Evolutionary conservation across 1,284 basidiomycete genomes (phyloP).

Genomic region (Austroboletus niveus): DNA sequence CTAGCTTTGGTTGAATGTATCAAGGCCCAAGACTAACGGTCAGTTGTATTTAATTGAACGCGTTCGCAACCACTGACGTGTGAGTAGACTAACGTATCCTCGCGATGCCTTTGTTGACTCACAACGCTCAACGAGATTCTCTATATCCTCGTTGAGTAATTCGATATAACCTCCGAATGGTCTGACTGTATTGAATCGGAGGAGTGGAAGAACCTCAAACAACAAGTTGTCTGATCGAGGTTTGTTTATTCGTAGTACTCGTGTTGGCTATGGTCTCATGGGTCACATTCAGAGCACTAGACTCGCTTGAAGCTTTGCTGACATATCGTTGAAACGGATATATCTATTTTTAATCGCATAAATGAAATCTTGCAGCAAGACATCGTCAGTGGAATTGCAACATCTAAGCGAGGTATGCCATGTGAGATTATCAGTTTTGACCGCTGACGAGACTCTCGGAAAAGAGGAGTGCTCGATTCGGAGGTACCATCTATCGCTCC

Average conservation of each 20-base stretch:
- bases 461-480: constrained; percentile 37
- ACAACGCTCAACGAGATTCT: constrained; percentile 64
- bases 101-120: constrained; percentile 76
- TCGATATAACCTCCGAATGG: constrained; percentile 46
- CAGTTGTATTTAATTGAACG: constrained; percentile 18
- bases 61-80: neutral
- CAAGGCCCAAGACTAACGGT: constrained; percentile 63
- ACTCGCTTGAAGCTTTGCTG: constrained; percentile 54
- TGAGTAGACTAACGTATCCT: constrained; percentile 56
- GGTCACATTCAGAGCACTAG: constrained; percentile 45
- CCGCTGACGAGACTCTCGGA: constrained; percentile 33
- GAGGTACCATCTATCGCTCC: constrained; percentile 44
- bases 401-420: constrained; percentile 50
- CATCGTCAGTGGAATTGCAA: constrained; percentile 39
- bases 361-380: constrained; percentile 49
- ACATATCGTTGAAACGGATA: constrained; percentile 52
- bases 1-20: constrained; percentile 63
- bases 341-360: constrained; percentile 49
- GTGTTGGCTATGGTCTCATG: neutral
- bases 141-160: constrained; percentile 59
- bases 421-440: constrained; percentile 14
- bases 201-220: constrained; percentile 68
- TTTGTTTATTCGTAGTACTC: constrained; percentile 19
- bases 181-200: constrained; percentile 56
- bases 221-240: constrained; percentile 64